Evolutionary conservation across 2,329 filamentous ascomycete species (phyloP).

Genomic region (Fusarium dimerum): DNA sequence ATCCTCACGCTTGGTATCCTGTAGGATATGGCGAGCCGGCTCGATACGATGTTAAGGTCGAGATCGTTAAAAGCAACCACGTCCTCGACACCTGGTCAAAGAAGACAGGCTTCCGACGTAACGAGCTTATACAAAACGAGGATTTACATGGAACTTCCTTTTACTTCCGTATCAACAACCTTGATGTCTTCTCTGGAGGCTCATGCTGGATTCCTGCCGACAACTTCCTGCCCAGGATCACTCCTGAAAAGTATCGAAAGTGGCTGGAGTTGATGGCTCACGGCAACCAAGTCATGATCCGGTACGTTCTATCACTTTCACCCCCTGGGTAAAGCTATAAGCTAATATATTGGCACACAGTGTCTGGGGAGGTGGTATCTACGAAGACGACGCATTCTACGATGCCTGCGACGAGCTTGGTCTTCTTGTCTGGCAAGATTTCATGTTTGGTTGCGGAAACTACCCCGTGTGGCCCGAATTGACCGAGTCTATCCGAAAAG

Average conservation of each 20-base stretch:
- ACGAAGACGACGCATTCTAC: slow-evolving; percentile 68
- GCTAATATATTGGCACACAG: slow-evolving; percentile 1
- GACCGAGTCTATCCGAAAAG: slow-evolving; percentile 57
- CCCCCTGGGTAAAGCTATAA: background rate
- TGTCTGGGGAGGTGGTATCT: slow-evolving; percentile 40
- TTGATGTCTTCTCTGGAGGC: slow-evolving; percentile 73
- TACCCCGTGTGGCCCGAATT: slow-evolving; percentile 64
- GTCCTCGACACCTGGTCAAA: background rate
- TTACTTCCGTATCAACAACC: slow-evolving; percentile 72
- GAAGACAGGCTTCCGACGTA: slow-evolving; percentile 2
- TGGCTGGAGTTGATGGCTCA: slow-evolving; percentile 72
- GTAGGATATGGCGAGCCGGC: slow-evolving; percentile 11
- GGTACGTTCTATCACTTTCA: background rate
- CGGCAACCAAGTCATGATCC: slow-evolving; percentile 27
- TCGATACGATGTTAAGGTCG: slow-evolving; percentile 5
- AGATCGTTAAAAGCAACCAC: background rate
- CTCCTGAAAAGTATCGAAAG: slow-evolving; percentile 51
- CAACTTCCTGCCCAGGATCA: slow-evolving; percentile 64
- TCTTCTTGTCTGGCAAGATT: slow-evolving; percentile 72
- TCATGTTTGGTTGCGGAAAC: slow-evolving; percentile 69
- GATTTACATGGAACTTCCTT: slow-evolving; percentile 68
- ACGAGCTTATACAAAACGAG: slow-evolving; percentile 29
- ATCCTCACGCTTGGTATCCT: background rate
- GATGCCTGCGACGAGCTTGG: slow-evolving; percentile 69
- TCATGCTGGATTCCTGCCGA: slow-evolving; percentile 81